phyloP scores from a whole-genome alignment of 148 eudicot species.

The Euryodendron excelsum region DNA sequence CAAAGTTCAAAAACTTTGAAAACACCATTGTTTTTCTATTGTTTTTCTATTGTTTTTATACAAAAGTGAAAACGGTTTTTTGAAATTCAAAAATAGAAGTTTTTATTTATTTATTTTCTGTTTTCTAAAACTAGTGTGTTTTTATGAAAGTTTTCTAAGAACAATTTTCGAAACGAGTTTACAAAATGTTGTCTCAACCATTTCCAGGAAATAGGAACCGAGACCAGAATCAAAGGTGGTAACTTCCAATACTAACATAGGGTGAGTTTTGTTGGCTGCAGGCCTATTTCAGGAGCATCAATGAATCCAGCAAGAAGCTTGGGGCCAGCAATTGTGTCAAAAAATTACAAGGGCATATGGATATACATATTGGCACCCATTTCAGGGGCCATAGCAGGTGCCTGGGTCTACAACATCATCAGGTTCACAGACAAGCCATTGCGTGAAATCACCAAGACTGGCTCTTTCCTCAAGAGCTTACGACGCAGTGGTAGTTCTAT shows the following conservation, averaged over 20 bases:
- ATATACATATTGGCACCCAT: conserved; percentile 45
- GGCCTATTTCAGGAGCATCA: conserved; percentile 53
- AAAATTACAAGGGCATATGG: conserved; percentile 39
- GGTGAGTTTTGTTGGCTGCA: conserved; percentile 14
- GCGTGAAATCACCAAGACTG: conserved; percentile 41
- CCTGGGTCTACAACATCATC: conserved; percentile 44
- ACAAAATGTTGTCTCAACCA: too few species aligned
- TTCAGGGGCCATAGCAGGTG: conserved; percentile 43
- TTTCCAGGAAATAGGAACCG: too few species aligned
- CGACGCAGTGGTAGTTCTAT: neutral
- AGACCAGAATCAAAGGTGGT: too few species aligned
- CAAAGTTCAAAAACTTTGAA: too few species aligned
- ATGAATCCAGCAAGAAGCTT: conserved; percentile 60
- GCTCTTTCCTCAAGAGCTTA: conserved; percentile 36
- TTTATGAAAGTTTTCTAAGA: too few species aligned
- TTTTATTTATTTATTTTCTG: too few species aligned
- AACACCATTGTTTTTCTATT: too few species aligned
- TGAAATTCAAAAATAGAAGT: too few species aligned
- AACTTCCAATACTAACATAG: neutral
- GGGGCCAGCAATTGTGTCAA: conserved; percentile 49
- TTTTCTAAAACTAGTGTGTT: too few species aligned
- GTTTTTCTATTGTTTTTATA: too few species aligned
- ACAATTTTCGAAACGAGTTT: too few species aligned
- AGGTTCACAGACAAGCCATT: conserved; percentile 41
- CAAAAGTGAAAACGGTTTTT: too few species aligned